Conservation (phyloP, 345 rosid genomes). For the Psidium guajava region DNA sequence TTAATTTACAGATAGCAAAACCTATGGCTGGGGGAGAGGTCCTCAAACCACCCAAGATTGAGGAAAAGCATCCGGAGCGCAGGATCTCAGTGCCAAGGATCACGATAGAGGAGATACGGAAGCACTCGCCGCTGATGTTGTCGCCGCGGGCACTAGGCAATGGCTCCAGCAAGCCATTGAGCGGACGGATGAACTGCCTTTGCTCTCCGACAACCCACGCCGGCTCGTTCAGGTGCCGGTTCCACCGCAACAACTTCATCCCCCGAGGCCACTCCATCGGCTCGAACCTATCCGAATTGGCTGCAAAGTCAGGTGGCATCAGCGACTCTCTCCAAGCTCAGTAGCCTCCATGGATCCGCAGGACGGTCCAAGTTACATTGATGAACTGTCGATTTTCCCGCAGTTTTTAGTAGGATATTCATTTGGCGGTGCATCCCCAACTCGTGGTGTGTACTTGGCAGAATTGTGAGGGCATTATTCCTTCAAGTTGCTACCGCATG, state of each 20-base stretch:
- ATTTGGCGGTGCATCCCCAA: background rate
- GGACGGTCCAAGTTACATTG: background rate
- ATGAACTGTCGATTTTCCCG: background rate
- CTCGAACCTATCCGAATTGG: slow-evolving; percentile 46
- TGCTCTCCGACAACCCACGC: slow-evolving; percentile 76
- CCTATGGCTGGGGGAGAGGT: background rate
- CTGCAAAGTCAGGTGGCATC: background rate
- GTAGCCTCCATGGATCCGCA: background rate
- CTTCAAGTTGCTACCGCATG: background rate
- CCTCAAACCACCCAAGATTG: slow-evolving; percentile 3
- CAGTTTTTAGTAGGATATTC: background rate
- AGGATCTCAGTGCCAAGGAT: background rate
- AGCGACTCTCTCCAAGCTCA: background rate
- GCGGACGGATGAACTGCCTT: slow-evolving; percentile 30
- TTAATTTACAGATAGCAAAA: background rate
- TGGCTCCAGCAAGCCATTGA: background rate
- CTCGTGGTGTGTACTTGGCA: background rate
- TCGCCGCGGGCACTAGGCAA: background rate
- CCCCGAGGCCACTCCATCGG: slow-evolving; percentile 47
- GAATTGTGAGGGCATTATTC: background rate
- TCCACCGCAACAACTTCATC: slow-evolving; percentile 37
- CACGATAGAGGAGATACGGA: background rate
- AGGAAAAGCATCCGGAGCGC: background rate
- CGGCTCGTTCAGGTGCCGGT: slow-evolving; percentile 69
- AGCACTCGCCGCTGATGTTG: background rate